Conservation (phyloP, 371 early-diverging fungal species). For the Choanephora cucurbitarum region DNA sequence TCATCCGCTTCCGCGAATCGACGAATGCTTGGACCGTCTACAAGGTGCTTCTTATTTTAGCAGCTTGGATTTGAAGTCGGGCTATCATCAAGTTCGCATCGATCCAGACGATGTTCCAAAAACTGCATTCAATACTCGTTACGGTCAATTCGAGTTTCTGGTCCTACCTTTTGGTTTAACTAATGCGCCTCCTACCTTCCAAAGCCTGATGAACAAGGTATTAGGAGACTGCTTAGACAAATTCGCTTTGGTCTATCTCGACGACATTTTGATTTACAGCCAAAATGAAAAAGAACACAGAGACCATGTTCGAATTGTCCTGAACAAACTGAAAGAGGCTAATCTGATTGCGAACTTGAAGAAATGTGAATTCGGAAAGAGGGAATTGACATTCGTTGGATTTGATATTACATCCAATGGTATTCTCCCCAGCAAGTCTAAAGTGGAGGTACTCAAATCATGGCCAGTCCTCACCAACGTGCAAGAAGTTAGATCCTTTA, state of each 20-base stretch:
- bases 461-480: conserved; percentile 42
- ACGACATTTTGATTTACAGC: conserved; percentile 63
- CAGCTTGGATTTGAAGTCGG: conserved; percentile 46
- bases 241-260: conserved; percentile 50
- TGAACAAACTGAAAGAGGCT: conserved; percentile 32
- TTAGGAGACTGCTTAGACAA: conserved; percentile 37
- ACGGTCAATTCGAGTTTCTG: conserved; percentile 44
- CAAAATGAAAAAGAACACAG: conserved; percentile 48
- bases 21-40: conserved; percentile 46
- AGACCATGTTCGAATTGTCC: conserved; percentile 35
- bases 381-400: conserved; percentile 47
- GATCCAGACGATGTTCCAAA: conserved; percentile 25
- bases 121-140: conserved; percentile 37
- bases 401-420: conserved; percentile 33
- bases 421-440: conserved; percentile 24
- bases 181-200: conserved; percentile 49
- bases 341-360: conserved; percentile 38
- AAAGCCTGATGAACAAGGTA: conserved; percentile 38
- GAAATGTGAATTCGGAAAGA: conserved; percentile 56
- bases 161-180: conserved; percentile 52
- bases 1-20: conserved; percentile 47
- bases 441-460: conserved; percentile 32
- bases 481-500: conserved; percentile 37
- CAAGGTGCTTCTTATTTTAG: conserved; percentile 41
- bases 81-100: conserved; percentile 44